A percentile compares a stretch with the other conserved stretches of the same genome.
Conservation (phyloP, 202 grass and related monocot genomes). For the Alloteropsis angusta region DNA sequence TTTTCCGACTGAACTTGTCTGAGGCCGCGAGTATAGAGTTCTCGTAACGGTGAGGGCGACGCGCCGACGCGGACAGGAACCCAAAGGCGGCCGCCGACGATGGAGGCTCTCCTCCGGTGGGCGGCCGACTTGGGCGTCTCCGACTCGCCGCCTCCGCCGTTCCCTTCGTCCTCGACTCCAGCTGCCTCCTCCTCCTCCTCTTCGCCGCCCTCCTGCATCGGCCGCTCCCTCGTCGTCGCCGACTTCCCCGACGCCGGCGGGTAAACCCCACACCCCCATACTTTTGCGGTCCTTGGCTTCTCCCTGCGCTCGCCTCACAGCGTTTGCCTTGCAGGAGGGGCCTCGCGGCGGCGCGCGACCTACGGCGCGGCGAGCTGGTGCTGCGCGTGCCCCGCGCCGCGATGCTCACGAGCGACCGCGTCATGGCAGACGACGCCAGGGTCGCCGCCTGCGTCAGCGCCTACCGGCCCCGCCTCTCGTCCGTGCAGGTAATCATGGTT, state of each 20-base stretch:
- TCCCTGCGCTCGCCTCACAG: background rate
- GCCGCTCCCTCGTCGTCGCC: constrained; percentile 50
- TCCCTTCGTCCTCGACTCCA: background rate
- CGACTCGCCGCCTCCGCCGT: constrained; percentile 26
- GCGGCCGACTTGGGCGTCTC: constrained; percentile 68
- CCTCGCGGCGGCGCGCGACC: constrained; percentile 55
- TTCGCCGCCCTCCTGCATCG: constrained; percentile 28
- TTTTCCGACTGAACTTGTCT: background rate
- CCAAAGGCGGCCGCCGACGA: constrained; percentile 7
- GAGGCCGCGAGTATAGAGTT: background rate
- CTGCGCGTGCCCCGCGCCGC: constrained; percentile 54
- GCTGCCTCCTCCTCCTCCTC: background rate
- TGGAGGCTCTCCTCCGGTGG: constrained; percentile 70
- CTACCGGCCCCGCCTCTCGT: constrained; percentile 36
- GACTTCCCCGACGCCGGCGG: constrained; percentile 70
- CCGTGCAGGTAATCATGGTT: constrained; percentile 32
- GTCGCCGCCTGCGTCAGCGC: constrained; percentile 30
- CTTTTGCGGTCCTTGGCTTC: background rate
- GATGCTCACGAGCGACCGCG: constrained; percentile 64
- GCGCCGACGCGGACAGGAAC: background rate
- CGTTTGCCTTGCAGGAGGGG: constrained; percentile 51
- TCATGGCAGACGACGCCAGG: constrained; percentile 40
- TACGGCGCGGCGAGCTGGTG: constrained; percentile 63
- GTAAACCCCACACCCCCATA: constrained; percentile 26
- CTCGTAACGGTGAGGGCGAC: background rate